Evolutionary conservation across 768 basidiomycete genomes (phyloP), one percentile per base, ranked within the genome.

Genomic region (Boletales sp.): DNA sequence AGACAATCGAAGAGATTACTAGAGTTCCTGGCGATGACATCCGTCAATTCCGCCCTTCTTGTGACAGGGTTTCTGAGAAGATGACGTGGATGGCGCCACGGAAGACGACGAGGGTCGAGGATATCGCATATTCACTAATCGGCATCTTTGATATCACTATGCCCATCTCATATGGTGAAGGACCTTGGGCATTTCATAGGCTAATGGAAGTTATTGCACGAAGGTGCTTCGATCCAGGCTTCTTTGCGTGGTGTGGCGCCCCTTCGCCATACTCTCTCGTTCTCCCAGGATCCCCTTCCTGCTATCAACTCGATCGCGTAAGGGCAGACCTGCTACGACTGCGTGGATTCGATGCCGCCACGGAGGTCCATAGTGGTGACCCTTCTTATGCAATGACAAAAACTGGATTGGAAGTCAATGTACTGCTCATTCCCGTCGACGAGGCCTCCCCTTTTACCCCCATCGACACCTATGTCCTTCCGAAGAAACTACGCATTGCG

Each of bases 101-200:
- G 2, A 15, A 45, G 17, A 40, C 50, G 8, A 45, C 43, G 13
- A 17, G 43, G 6, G 5, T 19, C 8, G 50, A 50, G 18, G 50
- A 50, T 18, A 15, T 40, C 21, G 50, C 50, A 5, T 50, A 45
- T 10, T 45, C 32, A 6, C 50, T 50, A 1, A 32, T 50, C n/a
- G 50, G 50, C 2, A 45, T 50, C 24, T 50, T 50, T 18, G 29
- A 50, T 19, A 40, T 45, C 36, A 38, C 43, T 29, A 50, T 50
- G 44, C 32, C 31, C 31, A 45, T 51, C 32, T 38, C 50, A 24
- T 51, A 45, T 30, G 43, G 50, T 2, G 50, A 45, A 19, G 44
- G 50, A 3, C 13, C 32, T 2, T 18, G 34, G 39, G 50, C 50
- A 29, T 51, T 51, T 13, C 17, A 40, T 14, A 27, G 44, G 29